Evolutionary conservation across 139 green algal genomes (phyloP).

Genomic region (Chlorella sp.): DNA sequence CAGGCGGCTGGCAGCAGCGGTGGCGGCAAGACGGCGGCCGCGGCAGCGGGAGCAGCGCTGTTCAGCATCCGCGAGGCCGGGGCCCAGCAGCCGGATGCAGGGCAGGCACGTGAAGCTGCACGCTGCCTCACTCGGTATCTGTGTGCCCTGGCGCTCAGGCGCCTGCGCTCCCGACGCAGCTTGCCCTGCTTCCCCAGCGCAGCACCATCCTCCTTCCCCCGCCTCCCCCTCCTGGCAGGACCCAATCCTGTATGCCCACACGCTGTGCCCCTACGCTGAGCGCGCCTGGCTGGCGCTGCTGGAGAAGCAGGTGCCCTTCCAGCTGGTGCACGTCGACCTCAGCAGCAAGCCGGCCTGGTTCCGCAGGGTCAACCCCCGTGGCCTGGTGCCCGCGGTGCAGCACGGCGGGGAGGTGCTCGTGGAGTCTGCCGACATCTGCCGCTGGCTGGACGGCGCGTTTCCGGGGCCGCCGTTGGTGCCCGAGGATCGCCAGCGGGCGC

Average conservation of each 20-base stretch:
- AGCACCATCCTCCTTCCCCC: too few species aligned
- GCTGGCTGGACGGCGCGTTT: neutral
- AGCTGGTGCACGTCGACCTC: conserved; percentile 74
- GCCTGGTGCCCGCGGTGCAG: conserved; percentile 69
- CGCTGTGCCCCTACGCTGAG: conserved; percentile 76
- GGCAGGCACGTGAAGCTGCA: too few species aligned
- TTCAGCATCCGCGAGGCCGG: too few species aligned
- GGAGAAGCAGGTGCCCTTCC: conserved; percentile 59
- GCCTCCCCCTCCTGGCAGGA: neutral
- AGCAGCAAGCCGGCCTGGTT: conserved; percentile 69
- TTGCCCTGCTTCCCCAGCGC: too few species aligned
- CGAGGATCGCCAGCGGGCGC: neutral
- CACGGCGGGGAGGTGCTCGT: conserved; percentile 9
- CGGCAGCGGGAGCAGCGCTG: too few species aligned
- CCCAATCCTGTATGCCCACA: conserved; percentile 67
- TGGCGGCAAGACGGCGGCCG: too few species aligned
- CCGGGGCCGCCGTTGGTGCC: conserved; percentile 36
- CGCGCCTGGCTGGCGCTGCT: conserved; percentile 65
- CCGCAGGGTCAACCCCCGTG: conserved; percentile 44
- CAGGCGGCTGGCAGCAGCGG: too few species aligned
- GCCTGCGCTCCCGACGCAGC: too few species aligned
- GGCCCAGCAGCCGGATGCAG: too few species aligned
- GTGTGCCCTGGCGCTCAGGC: too few species aligned
- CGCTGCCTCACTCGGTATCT: too few species aligned
- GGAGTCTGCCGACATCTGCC: conserved; percentile 25